Evolutionary conservation across 331 rosid species (phyloP), one percentile per base, ranked within the genome.

Genomic region (Saraca asoca): DNA sequence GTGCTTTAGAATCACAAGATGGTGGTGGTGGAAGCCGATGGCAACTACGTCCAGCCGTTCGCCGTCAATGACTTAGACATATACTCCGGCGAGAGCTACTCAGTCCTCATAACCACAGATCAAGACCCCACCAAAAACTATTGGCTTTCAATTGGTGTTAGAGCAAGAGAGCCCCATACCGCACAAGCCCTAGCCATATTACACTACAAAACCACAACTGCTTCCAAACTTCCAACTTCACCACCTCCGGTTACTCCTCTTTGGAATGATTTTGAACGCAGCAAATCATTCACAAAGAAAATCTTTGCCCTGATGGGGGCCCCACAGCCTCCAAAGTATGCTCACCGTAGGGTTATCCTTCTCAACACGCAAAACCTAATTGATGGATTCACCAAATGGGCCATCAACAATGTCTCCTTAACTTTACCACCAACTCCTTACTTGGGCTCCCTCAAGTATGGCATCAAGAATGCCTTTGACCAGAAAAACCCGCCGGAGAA

Each of bases 1-100:
- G 0, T 51, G 17, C 15, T 55, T 3, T 29, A 92, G 96, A 82
- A 81, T 68, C 96, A 93, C 86, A 82, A 81, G 51, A 29, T 89
- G 64, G 18, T 78, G 60, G 95, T 89, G 69, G 93, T 89, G 59
- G 98, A 92, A 76, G 96, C 95, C 0, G 98, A 89, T n/a, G 96
- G 91, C 20, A 89, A 92, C 61, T 84, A 89, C 13, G 81, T 92
- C 0, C 64, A 82, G 4, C 95, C 96, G 48, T 87, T 89, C 12
- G 48, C 4, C 0, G 87, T 83, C 0, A 72, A 79, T 13, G 88
- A 89, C 60, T 56, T 92, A 0, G 96, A 92, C 77, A 89, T 92
- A 18, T 92, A 92, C 64, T 85, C 98, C 0, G 95, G 96, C 5
- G 96, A 92, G 42, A 83, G 78, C 72, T 92, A 92, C 73, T 92